Percentiles rank a stretch among this genome's conserved stretches.
Conservation (phyloP, 2,329 filamentous ascomycete genomes). For the Parastagonospora nodorum region DNA sequence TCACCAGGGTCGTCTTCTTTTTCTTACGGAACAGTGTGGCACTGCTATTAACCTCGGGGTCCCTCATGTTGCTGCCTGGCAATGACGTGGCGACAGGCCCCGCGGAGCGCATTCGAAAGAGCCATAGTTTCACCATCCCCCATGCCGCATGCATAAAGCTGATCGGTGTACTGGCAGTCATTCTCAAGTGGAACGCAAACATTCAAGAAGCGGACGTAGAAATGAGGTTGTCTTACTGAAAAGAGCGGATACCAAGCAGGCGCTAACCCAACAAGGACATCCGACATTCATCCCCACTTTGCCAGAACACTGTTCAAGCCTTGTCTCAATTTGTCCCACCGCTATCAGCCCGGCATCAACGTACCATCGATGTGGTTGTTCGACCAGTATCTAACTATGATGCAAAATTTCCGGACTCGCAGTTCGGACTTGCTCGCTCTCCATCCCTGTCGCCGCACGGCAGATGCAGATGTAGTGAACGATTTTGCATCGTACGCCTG, state of each 20-base stretch:
- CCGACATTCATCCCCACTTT: neutral
- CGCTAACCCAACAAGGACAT: neutral
- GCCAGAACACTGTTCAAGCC: neutral
- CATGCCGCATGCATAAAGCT: no score
- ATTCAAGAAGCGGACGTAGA: neutral
- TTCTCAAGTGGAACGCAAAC: no score
- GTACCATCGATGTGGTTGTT: slow-evolving; percentile 1
- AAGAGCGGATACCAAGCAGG: neutral
- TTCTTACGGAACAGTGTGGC: no score
- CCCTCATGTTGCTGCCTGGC: no score
- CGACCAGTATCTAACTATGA: neutral
- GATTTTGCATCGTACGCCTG: neutral
- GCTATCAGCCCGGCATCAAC: neutral
- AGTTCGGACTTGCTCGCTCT: slow-evolving; percentile 7
- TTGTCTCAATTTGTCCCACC: neutral
- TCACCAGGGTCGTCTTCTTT: no score
- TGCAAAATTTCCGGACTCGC: neutral
- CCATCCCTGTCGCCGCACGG: neutral
- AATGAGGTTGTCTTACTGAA: neutral
- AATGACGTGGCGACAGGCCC: no score
- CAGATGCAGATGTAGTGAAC: slow-evolving; percentile 2
- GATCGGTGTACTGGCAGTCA: no score
- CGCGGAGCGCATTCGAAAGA: no score
- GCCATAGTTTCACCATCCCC: no score
- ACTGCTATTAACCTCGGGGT: no score